Evolutionary conservation across 2,329 filamentous ascomycete species (phyloP).

Genomic region (Epichloe baconii): DNA sequence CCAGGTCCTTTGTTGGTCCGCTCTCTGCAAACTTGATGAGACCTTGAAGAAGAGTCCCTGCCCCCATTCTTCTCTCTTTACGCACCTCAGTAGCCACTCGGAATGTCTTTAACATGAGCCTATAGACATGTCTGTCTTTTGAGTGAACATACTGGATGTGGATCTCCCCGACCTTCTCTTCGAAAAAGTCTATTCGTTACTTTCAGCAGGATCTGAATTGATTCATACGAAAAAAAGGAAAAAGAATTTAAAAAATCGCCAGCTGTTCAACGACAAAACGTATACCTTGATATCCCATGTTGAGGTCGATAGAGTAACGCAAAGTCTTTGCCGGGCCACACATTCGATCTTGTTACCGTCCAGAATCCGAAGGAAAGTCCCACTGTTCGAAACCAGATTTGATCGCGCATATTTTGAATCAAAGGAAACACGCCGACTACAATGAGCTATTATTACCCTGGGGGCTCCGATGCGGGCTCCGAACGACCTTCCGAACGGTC

Average conservation of each 20-base stretch:
- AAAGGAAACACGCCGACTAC: conserved; percentile 7
- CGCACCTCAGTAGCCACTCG: background rate
- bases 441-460: conserved; percentile 18
- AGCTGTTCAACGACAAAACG: background rate
- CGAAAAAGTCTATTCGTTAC: background rate
- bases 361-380: no score
- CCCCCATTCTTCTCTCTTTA: background rate
- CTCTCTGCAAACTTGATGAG: background rate
- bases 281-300: background rate
- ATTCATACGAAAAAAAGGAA: background rate
- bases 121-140: background rate
- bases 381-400: background rate
- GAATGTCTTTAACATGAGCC: background rate
- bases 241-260: background rate
- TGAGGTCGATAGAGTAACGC: background rate
- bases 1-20: background rate
- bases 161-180: background rate
- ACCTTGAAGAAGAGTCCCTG: background rate
- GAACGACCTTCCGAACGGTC: conserved; percentile 49
- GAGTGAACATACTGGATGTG: background rate
- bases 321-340: background rate
- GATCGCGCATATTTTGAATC: background rate
- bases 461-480: conserved; percentile 11
- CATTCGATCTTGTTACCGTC: background rate
- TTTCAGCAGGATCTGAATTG: conserved; percentile 6